Percentiles rank a stretch among this genome's conserved stretches.
These are phyloP conservation scores for Haematococcus sp. DNA, from an alignment of 139 green algal genomes.

Conservation along the genomic window DNA sequence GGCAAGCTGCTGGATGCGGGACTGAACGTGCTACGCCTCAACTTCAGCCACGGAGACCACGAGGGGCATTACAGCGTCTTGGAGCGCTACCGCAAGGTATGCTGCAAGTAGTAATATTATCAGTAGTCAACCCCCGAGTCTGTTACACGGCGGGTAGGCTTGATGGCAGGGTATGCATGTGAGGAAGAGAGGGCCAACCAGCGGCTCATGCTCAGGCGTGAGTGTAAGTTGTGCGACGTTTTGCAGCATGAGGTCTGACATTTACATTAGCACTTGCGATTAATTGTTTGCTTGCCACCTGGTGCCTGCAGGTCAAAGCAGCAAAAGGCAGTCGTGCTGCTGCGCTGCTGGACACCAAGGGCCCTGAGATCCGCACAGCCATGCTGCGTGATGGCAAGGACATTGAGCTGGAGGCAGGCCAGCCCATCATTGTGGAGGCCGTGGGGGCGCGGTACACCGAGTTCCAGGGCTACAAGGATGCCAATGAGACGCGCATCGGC, in stretches of 20 bases:
- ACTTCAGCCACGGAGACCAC: conserved; percentile 80
- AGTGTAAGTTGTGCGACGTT: too few species aligned
- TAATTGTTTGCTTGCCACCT: too few species aligned
- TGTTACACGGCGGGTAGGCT: too few species aligned
- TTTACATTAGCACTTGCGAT: too few species aligned
- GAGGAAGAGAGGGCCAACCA: background rate
- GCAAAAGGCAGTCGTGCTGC: conserved; percentile 27
- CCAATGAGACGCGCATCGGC: conserved; percentile 52
- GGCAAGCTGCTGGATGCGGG: conserved; percentile 51
- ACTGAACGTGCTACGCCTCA: conserved; percentile 68
- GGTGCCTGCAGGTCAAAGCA: conserved; percentile 26
- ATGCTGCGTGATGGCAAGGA: conserved; percentile 52
- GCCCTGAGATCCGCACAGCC: conserved; percentile 59
- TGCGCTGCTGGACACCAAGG: conserved; percentile 61
- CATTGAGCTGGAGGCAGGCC: conserved; percentile 44
- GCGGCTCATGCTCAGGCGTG: too few species aligned
- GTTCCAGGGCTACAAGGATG: conserved; percentile 46
- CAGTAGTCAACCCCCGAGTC: too few species aligned
- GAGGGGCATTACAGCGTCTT: conserved; percentile 47
- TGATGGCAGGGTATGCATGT: background rate
- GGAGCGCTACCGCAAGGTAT: conserved; percentile 52
- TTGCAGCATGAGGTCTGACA: too few species aligned
- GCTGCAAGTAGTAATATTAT: background rate
- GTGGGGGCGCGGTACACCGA: conserved; percentile 53
- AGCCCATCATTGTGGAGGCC: conserved; percentile 57